Conservation (phyloP, 192 early-diverging fungal species). For the Coemansia sp. region DNA sequence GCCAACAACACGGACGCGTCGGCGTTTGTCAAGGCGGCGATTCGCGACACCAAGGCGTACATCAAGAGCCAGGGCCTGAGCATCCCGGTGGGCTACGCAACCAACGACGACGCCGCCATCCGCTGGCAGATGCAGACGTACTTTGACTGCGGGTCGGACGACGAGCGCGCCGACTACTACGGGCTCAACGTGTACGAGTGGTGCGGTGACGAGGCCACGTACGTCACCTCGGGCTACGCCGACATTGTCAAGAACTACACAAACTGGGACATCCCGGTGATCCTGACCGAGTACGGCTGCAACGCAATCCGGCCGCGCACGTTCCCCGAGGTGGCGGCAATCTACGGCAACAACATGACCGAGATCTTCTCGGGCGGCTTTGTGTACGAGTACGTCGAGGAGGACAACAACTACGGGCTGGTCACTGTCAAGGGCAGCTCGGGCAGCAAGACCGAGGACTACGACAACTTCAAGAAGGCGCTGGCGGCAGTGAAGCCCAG, state of each 20-base stretch:
- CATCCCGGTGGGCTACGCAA: constrained; percentile 73
- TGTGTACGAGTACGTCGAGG: constrained; percentile 72
- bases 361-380: constrained; percentile 65
- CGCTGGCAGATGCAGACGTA: constrained; percentile 61
- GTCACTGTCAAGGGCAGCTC: constrained; percentile 54
- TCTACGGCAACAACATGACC: constrained; percentile 69
- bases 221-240: constrained; percentile 63
- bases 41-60: constrained; percentile 65
- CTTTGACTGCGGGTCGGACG: constrained; percentile 63
- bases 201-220: constrained; percentile 62
- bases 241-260: constrained; percentile 59
- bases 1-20: constrained; percentile 58
- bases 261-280: constrained; percentile 60
- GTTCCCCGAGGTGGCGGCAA: constrained; percentile 63
- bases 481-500: constrained; percentile 52
- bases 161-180: constrained; percentile 64
- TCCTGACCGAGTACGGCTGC: constrained; percentile 77
- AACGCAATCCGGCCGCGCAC: constrained; percentile 62
- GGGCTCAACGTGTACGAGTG: constrained; percentile 75
- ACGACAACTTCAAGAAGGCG: constrained; percentile 57
- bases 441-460: constrained; percentile 53
- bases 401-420: constrained; percentile 70
- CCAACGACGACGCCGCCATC: constrained; percentile 69
- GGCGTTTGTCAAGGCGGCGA: constrained; percentile 63
- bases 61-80: constrained; percentile 50